Evolutionary conservation across 305 asterid genomes (phyloP).

Genomic region (Lippia alba): DNA sequence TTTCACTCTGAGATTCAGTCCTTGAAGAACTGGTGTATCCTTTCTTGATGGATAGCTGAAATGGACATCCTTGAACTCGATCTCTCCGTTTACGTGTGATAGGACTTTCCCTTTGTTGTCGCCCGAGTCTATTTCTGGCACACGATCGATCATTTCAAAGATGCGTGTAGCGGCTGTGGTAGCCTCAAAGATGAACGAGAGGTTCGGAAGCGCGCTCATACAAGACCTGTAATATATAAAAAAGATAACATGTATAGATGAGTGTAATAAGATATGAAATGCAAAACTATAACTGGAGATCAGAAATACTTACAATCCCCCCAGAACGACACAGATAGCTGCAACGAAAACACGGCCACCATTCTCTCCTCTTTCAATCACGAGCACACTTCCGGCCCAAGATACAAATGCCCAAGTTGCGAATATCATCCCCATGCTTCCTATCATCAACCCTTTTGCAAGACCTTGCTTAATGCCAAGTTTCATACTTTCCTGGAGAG

Average conservation of each 20-base stretch:
- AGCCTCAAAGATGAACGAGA: constrained; percentile 65
- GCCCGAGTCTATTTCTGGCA: constrained; percentile 58
- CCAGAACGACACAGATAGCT: constrained; percentile 61
- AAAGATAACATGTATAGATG: neutral
- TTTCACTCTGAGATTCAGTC: constrained; percentile 54
- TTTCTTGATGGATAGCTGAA: constrained; percentile 76
- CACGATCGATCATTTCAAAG: constrained; percentile 54
- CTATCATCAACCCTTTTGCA: constrained; percentile 76
- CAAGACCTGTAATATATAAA: constrained; percentile 54
- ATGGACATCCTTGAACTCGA: constrained; percentile 66
- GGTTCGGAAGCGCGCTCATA: constrained; percentile 75
- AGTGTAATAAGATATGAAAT: neutral
- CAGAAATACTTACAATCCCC: constrained; percentile 66
- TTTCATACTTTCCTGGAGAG: constrained; percentile 56
- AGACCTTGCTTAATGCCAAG: constrained; percentile 74
- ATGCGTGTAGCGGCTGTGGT: constrained; percentile 53
- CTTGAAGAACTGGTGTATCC: constrained; percentile 53
- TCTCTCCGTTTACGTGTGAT: constrained; percentile 55
- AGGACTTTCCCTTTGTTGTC: constrained; percentile 50
- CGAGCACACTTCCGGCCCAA: constrained; percentile 81
- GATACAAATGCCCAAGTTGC: constrained; percentile 79
- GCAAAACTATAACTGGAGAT: neutral
- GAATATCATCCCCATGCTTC: constrained; percentile 74
- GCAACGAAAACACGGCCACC: constrained; percentile 76
- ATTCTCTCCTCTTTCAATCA: constrained; percentile 65